Conservation (phyloP, 2,329 filamentous ascomycete genomes). For the Pyrenochaeta sp. region DNA sequence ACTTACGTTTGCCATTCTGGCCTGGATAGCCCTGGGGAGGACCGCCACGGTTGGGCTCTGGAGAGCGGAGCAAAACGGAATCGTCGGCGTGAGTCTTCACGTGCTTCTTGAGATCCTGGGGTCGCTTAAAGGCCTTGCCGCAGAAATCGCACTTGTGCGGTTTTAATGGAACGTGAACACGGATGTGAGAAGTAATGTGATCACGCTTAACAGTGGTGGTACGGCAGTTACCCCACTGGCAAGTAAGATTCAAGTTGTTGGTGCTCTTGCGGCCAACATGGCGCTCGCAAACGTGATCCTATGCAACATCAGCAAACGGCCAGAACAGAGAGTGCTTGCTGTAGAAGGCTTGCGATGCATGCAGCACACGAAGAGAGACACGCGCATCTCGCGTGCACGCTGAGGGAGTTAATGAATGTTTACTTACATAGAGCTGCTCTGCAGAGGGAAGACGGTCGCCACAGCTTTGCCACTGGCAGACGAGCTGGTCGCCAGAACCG, state of each 20-base stretch:
- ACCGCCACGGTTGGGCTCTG: conserved; percentile 62
- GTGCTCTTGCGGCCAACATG: conserved; percentile 99
- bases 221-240: conserved; percentile 94
- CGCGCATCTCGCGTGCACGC: neutral
- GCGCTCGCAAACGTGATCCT: conserved; percentile 98
- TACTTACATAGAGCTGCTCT: conserved; percentile 68
- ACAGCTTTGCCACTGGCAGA: conserved; percentile 70
- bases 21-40: conserved; percentile 45
- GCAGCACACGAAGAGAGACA: neutral
- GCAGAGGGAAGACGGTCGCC: conserved; percentile 65
- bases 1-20: conserved; percentile 51
- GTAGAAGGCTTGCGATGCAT: neutral
- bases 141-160: conserved; percentile 99
- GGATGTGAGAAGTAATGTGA: conserved; percentile 98
- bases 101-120: conserved; percentile 98
- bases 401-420: neutral
- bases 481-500: conserved; percentile 53
- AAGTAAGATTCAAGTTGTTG: conserved; percentile 97
- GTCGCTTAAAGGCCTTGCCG: conserved; percentile 98
- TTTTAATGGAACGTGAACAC: conserved; percentile 98
- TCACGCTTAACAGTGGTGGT: conserved; percentile 98
- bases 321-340: conserved; percentile 7
- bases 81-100: conserved; percentile 99
- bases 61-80: conserved; percentile 75
- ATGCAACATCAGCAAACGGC: conserved; percentile 23